Conservation (phyloP, 108 stramenopile genomes). For the Pseudonitzschia multistriata region DNA sequence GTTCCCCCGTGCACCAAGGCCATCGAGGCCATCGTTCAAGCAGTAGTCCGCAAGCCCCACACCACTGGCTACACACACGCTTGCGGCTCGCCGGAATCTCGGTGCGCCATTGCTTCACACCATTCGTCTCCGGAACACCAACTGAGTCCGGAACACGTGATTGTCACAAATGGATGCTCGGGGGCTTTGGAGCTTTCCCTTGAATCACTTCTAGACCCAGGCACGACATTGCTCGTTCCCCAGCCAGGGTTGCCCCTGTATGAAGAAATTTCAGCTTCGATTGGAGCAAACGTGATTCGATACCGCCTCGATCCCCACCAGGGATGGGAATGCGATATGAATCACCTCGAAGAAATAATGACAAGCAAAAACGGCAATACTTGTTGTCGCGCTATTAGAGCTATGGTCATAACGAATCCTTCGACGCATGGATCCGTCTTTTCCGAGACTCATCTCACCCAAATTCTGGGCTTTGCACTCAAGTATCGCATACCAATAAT, state of each 20-base stretch:
- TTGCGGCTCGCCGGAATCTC: conserved; percentile 66
- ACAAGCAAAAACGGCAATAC: background rate
- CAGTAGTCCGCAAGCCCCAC: conserved; percentile 31
- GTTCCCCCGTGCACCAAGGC: conserved; percentile 33
- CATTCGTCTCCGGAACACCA: conserved; percentile 37
- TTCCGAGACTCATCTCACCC: conserved; percentile 65
- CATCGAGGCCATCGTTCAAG: conserved; percentile 47
- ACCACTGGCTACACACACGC: conserved; percentile 79
- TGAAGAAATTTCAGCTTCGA: conserved; percentile 83
- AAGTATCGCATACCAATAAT: conserved; percentile 72
- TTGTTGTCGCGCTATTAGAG: conserved; percentile 33
- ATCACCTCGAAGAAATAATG: conserved; percentile 62
- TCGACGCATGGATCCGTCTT: conserved; percentile 92
- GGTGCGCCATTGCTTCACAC: conserved; percentile 75
- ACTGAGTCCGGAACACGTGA: conserved; percentile 76
- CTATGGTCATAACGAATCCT: conserved; percentile 92
- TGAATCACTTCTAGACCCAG: conserved; percentile 62
- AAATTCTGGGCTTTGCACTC: conserved; percentile 63
- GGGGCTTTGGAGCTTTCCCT: conserved; percentile 87
- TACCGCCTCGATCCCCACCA: conserved; percentile 76
- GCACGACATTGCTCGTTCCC: conserved; percentile 78
- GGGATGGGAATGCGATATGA: conserved; percentile 87
- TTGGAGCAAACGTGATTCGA: conserved; percentile 72
- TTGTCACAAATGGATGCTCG: conserved; percentile 88
- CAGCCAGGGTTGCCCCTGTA: conserved; percentile 89